Percentiles rank a stretch among this genome's conserved stretches.
Conservation (phyloP, 768 basidiomycete genomes). For the Mycena chlorophos region DNA sequence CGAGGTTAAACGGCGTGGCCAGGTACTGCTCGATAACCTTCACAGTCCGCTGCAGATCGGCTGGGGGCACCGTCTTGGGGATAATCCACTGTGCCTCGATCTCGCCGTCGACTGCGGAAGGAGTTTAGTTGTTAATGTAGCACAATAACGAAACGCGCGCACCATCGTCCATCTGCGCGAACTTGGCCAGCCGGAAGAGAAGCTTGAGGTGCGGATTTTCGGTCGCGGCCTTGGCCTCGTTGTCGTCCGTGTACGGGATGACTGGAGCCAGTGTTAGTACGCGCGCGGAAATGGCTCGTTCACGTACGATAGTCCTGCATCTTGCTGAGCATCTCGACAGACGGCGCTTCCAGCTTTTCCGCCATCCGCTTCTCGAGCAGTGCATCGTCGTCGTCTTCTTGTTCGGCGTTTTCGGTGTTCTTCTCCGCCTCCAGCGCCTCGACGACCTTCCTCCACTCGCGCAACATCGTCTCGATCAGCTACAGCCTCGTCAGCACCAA, state of each 20-base stretch:
- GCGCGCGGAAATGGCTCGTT: constrained; percentile 7
- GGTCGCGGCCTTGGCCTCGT: constrained; percentile 74
- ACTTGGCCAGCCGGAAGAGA: constrained; percentile 77
- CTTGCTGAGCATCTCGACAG: constrained; percentile 14
- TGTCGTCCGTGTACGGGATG: constrained; percentile 73
- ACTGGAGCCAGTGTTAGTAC: constrained; percentile 42
- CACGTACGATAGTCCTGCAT: constrained; percentile 14
- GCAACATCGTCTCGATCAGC: constrained; percentile 12
- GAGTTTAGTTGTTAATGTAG: constrained; percentile 34
- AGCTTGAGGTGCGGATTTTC: constrained; percentile 81
- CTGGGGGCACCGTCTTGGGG: constrained; percentile 66
- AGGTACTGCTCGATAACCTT: constrained; percentile 85
- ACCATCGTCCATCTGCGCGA: constrained; percentile 70
- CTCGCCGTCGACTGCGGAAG: constrained; percentile 36
- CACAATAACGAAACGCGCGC: constrained; percentile 20
- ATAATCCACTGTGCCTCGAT: constrained; percentile 83
- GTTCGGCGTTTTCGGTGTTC: not conserved
- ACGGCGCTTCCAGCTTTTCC: constrained; percentile 15
- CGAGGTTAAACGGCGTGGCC: constrained; percentile 73
- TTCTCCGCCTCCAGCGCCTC: constrained; percentile 6
- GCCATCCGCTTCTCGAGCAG: constrained; percentile 18
- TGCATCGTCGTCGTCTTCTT: constrained; percentile 11
- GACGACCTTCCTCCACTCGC: constrained; percentile 12
- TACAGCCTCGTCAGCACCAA: not conserved
- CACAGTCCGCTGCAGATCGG: constrained; percentile 66